These are phyloP conservation scores for Paramecium pentaurelia DNA, from an alignment of 73 alveolate species.

Conservation along the genomic window DNA sequence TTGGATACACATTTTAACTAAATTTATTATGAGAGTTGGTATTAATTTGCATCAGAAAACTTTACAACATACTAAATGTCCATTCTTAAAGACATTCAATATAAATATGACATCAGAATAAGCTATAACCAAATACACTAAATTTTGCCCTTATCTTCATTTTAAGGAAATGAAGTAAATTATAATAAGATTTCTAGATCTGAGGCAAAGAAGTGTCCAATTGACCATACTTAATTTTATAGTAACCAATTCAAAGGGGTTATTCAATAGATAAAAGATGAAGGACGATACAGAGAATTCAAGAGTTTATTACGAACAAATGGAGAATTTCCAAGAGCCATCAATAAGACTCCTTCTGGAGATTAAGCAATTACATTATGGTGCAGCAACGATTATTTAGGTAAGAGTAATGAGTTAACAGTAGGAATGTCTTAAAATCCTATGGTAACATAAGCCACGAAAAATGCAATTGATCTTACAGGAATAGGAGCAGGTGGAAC, in stretches of 20 bases:
- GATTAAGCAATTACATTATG: conserved; percentile 68
- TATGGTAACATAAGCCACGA: conserved; percentile 68
- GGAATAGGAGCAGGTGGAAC: conserved; percentile 91
- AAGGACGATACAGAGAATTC: conserved; percentile 79
- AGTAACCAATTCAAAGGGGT: conserved; percentile 52
- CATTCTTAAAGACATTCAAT: conserved; percentile 1
- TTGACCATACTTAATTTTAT: conserved; percentile 43
- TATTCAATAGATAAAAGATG: conserved; percentile 64
- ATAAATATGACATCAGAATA: neutral
- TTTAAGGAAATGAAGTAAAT: neutral
- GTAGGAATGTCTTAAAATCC: conserved; percentile 78
- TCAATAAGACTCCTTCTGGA: conserved; percentile 38
- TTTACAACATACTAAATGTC: conserved; percentile 23
- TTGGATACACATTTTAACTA: neutral
- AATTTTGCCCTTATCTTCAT: conserved; percentile 49
- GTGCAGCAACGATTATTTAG: conserved; percentile 84
- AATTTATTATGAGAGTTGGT: conserved; percentile 30
- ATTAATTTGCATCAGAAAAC: conserved; percentile 31
- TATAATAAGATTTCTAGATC: neutral
- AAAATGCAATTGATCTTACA: conserved; percentile 56
- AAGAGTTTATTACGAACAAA: conserved; percentile 60
- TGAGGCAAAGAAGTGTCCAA: neutral
- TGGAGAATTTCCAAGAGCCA: conserved; percentile 79
- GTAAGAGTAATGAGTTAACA: neutral
- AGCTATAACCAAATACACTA: conserved; percentile 29